Evolutionary conservation across 1,139 yeast species (phyloP).

Genomic region (Petasospora fabianii): DNA sequence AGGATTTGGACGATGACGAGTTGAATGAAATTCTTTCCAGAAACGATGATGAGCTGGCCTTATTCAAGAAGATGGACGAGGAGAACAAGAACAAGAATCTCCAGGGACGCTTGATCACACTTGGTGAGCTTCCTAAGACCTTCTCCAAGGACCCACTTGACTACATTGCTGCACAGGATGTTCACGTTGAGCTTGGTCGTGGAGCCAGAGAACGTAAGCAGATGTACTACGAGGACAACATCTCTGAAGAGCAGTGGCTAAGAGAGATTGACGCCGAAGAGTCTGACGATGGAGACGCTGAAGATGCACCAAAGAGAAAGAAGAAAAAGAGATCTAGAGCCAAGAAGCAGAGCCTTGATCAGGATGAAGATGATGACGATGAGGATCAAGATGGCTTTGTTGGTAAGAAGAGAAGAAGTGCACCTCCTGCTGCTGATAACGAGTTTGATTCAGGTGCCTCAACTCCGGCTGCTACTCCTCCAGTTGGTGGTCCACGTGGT

Average conservation of each 20-base stretch:
- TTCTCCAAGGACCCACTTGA: constrained; percentile 64
- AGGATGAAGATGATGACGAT: constrained; percentile 13
- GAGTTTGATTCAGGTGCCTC: constrained; percentile 13
- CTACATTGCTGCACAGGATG: constrained; percentile 43
- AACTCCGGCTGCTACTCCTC: constrained; percentile 11
- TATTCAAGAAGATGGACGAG: constrained; percentile 56
- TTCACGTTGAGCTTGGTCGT: constrained; percentile 42
- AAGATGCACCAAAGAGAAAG: constrained; percentile 9
- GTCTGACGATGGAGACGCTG: constrained; percentile 35
- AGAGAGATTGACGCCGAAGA: constrained; percentile 50
- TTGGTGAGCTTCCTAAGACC: constrained; percentile 62
- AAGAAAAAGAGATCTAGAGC: constrained; percentile 21
- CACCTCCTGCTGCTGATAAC: constrained; percentile 17
- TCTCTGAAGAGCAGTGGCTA: constrained; percentile 80
- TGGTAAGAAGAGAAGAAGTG: constrained; percentile 26
- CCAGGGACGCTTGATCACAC: constrained; percentile 52
- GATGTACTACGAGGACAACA: constrained; percentile 56
- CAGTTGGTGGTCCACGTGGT: constrained; percentile 10
- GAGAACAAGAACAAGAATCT: constrained; percentile 48
- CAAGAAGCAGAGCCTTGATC: constrained; percentile 15
- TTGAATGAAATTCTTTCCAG: constrained; percentile 71
- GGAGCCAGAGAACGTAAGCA: constrained; percentile 65
- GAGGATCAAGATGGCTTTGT: constrained; percentile 2
- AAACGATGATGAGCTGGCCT: constrained; percentile 51
- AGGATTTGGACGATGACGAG: constrained; percentile 66